Evolutionary conservation across 1,139 yeast genomes (phyloP).

Genomic region (Kluyveromyces marxianus): DNA sequence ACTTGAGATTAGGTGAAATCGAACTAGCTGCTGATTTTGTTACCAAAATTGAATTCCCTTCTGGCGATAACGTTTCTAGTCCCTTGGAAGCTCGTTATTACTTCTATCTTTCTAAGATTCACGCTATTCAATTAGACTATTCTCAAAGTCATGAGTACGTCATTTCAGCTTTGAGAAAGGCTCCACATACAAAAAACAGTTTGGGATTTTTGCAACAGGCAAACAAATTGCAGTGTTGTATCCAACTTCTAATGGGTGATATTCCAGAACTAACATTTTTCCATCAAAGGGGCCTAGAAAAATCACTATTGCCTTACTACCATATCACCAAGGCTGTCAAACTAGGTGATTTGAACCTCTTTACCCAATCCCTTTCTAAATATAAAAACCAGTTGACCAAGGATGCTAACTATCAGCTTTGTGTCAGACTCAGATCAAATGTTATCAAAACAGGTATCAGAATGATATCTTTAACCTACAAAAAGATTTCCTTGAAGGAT

Average conservation of each 20-base stretch:
- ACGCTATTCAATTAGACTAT: constrained; percentile 89
- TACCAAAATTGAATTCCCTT: constrained; percentile 81
- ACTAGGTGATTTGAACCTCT: constrained; percentile 78
- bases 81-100: constrained; percentile 88
- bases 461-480: constrained; percentile 84
- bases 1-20: constrained; percentile 70
- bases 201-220: constrained; percentile 86
- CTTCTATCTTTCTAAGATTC: constrained; percentile 82
- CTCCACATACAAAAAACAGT: constrained; percentile 88
- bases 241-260: constrained; percentile 93
- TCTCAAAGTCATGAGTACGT: constrained; percentile 85
- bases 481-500: constrained; percentile 85
- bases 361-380: constrained; percentile 63
- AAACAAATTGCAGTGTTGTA: constrained; percentile 77
- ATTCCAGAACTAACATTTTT: constrained; percentile 88
- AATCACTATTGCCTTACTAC: constrained; percentile 70
- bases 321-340: constrained; percentile 89
- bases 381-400: constrained; percentile 56
- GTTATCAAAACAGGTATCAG: constrained; percentile 97
- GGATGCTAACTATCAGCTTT: constrained; percentile 81
- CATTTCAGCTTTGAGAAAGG: constrained; percentile 88
- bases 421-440: constrained; percentile 86
- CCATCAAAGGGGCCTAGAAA: constrained; percentile 52
- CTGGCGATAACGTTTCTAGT: constrained; percentile 52
- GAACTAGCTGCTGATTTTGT: constrained; percentile 85